Evolutionary conservation across 305 asterid genomes (phyloP).

Genomic region (Rubia peregrina): DNA sequence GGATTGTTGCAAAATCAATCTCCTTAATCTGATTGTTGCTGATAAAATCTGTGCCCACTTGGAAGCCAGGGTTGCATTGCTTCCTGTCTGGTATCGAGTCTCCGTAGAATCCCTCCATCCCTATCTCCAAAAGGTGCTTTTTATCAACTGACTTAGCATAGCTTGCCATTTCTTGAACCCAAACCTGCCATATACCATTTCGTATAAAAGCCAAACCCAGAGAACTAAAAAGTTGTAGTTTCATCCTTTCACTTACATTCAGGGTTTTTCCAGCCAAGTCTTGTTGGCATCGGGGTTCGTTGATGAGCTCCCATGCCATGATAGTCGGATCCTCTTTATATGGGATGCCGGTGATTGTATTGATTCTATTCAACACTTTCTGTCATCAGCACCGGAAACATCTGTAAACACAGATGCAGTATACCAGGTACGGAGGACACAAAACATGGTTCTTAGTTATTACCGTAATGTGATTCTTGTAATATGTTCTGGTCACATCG

Average conservation of each 20-base stretch:
- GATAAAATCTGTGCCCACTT: slow-evolving; percentile 51
- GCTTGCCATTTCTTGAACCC: slow-evolving; percentile 53
- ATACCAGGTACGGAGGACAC: background rate
- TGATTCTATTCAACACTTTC: slow-evolving; percentile 39
- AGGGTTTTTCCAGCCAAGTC: slow-evolving; percentile 38
- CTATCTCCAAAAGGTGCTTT: slow-evolving; percentile 37
- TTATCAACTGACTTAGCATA: slow-evolving; percentile 39
- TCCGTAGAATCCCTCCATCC: slow-evolving; percentile 59
- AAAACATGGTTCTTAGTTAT: background rate
- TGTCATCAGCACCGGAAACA: slow-evolving; percentile 10
- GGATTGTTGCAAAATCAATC: slow-evolving; percentile 48
- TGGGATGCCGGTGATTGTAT: slow-evolving; percentile 32
- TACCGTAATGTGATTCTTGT: slow-evolving; percentile 42
- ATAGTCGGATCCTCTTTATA: slow-evolving; percentile 45
- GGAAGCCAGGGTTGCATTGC: slow-evolving; percentile 41
- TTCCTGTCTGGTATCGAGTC: slow-evolving; percentile 37
- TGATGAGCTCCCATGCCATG: slow-evolving; percentile 63
- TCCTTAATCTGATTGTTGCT: slow-evolving; percentile 34
- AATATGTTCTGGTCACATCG: slow-evolving; percentile 29
- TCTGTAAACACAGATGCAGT: background rate
- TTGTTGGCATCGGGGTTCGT: slow-evolving; percentile 44
- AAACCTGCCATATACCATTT: slow-evolving; percentile 23
- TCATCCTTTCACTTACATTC: slow-evolving; percentile 22
- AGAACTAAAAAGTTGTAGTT: background rate
- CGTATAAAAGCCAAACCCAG: background rate